phyloP scores from a whole-genome alignment of 495 filamentous ascomycete species.

The Rhypophila decipiens region DNA sequence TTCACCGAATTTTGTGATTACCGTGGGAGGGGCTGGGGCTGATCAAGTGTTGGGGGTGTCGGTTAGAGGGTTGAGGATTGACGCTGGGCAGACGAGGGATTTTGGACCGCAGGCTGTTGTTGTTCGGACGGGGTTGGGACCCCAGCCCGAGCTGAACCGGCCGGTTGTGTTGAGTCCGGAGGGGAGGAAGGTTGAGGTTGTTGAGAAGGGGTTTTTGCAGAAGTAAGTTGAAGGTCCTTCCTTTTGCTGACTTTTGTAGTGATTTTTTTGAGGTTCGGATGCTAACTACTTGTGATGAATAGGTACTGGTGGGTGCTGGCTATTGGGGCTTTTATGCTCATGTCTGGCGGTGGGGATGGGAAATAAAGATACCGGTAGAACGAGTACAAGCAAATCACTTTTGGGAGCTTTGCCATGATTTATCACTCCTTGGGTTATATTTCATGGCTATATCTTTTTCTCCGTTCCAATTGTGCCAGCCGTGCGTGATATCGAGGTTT shows the following conservation, averaged over 20 bases:
- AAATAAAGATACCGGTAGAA: too few species aligned
- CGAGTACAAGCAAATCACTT: too few species aligned
- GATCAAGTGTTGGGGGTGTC: constrained; percentile 35
- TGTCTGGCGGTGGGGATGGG: constrained; percentile 37
- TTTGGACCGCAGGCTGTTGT: constrained; percentile 52
- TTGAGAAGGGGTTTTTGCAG: constrained; percentile 65
- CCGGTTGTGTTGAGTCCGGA: constrained; percentile 57
- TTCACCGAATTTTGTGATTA: constrained; percentile 41
- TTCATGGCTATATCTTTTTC: too few species aligned
- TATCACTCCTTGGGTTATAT: too few species aligned
- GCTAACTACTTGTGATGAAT: constrained; percentile 15
- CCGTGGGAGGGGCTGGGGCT: constrained; percentile 31
- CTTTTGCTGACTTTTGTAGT: constrained; percentile 22
- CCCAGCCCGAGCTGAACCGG: constrained; percentile 55
- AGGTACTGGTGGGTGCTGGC: constrained; percentile 52
- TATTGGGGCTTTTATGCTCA: constrained; percentile 29
- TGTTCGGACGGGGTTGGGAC: constrained; percentile 37
- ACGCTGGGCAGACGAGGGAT: constrained; percentile 50
- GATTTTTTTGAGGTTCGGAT: background rate
- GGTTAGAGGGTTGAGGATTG: constrained; percentile 38
- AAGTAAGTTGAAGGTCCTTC: too few species aligned
- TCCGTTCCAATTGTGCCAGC: too few species aligned
- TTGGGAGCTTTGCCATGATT: too few species aligned
- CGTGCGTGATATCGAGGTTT: too few species aligned
- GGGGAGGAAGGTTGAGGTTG: constrained; percentile 49